Evolutionary conservation across 495 filamentous ascomycete genomes (phyloP), one percentile per base, ranked within the genome.

Genomic region (Penicillium paxilli): DNA sequence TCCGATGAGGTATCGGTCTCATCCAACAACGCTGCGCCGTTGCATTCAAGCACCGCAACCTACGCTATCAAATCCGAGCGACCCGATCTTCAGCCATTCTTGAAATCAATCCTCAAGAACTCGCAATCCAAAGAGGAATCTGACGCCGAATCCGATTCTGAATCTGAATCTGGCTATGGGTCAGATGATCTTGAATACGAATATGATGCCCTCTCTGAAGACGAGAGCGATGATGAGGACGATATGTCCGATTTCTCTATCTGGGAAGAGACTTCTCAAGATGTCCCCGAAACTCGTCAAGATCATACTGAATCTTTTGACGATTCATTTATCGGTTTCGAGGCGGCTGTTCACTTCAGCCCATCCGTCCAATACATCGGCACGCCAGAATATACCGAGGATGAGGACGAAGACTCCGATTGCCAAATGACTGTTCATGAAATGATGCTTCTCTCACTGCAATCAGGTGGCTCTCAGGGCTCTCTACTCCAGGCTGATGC

Each of bases 21-120:
- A 11, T 73, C 72, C n/a, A 68, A 54, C 20, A 63, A 59, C 46
- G 54, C 69, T 19, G 55, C 59, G 3, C 59, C 66, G 23, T 46
- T 57, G 14, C 54, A 64, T 14, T 61, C 65, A 23, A 62, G 52
- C 47, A 55, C 48, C 19, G 54, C 64, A 20, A 62, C 66, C 19
- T 51, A 33, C 12, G 32, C 52, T 17, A 44, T 49, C 44, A 60
- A 57, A 11, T 42, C 33, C n/a, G 40, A 59, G 4, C 60, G 51
- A 16, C 49, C 64, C 45, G 52, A 64, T 25, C 44, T 69, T 14
- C 70, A 58, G 35, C 63, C 63, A 3, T 57, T 65, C 28, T 60
- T 71, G 46, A 78, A 78, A 52, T 64, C 72, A 12, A 74, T 77
- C 49, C 49, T 75, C 32, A 76, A 78, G 54, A 74, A 72, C 21